phyloP scores from a whole-genome alignment of 352 stramenopile species.

The Phytophthora uliginosa region DNA sequence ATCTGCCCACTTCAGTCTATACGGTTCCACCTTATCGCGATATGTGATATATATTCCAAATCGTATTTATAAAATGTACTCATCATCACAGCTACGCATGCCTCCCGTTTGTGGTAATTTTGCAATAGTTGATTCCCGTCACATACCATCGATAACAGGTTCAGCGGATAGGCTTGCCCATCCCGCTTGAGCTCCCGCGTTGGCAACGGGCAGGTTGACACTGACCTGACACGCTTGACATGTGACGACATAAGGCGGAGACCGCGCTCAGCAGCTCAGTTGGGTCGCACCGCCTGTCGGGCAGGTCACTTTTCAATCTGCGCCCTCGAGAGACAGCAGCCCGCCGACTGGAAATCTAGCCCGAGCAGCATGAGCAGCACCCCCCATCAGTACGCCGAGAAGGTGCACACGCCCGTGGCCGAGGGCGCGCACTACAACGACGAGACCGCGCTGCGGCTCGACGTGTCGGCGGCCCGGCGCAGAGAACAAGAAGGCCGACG shows the following conservation, averaged over 20 bases:
- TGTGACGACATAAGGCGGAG: conserved; percentile 17
- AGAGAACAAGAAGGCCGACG: conserved; percentile 48
- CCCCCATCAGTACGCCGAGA: conserved; percentile 24
- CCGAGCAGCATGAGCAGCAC: conserved; percentile 26
- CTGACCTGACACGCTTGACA: conserved; percentile 11
- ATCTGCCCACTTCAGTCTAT: background rate
- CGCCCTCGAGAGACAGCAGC: conserved; percentile 1
- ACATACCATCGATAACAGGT: background rate
- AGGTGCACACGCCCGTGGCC: conserved; percentile 35
- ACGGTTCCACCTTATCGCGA: background rate
- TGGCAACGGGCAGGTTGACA: conserved; percentile 11
- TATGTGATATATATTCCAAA: background rate
- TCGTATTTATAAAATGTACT: background rate
- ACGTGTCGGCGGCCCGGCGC: conserved; percentile 35
- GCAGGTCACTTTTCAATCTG: conserved; percentile 33
- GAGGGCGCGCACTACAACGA: conserved; percentile 40
- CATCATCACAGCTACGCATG: background rate
- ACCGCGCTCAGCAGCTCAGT: conserved; percentile 8
- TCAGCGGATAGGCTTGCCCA: background rate
- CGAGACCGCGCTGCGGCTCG: conserved; percentile 35
- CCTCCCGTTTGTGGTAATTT: background rate
- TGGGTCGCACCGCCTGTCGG: background rate
- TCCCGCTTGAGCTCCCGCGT: conserved; percentile 5
- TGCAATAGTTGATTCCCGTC: background rate
- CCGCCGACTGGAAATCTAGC: background rate